Conservation (phyloP, 441 rosid species). For the Aleurites moluccanus region DNA sequence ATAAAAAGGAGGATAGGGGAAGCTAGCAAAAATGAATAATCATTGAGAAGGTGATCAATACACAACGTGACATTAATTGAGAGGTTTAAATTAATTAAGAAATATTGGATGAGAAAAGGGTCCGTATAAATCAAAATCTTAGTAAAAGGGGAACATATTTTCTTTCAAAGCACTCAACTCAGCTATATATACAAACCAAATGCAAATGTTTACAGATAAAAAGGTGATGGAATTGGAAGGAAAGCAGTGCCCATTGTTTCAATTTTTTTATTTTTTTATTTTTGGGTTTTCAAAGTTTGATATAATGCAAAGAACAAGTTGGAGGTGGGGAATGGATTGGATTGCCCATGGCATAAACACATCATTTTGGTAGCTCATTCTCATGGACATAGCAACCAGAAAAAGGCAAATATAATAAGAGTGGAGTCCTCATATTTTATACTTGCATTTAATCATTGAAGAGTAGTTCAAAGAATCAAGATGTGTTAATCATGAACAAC, state of each 20-base stretch:
- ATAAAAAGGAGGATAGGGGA: neutral
- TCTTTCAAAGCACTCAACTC: conserved; percentile 7
- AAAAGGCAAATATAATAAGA: conserved; percentile 23
- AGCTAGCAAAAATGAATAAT: neutral
- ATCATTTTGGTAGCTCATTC: conserved; percentile 11
- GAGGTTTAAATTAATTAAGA: neutral
- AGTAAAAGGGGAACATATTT: neutral
- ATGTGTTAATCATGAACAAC: conserved; percentile 33
- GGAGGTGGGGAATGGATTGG: conserved; percentile 13
- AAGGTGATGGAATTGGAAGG: neutral
- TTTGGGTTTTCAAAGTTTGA: neutral
- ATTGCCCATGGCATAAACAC: neutral
- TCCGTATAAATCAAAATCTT: conserved; percentile 3
- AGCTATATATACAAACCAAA: neutral
- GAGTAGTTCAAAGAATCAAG: conserved; percentile 39
- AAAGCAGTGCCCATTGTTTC: neutral
- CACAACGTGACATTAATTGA: neutral
- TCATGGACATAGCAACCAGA: conserved; percentile 7
- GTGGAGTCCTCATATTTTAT: conserved; percentile 24
- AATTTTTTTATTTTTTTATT: too few species aligned
- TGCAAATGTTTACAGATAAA: conserved; percentile 7
- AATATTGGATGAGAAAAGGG: neutral
- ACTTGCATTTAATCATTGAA: conserved; percentile 32
- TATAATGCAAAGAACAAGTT: conserved; percentile 14
- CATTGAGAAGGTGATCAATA: neutral